Evolutionary conservation across 129 eudicot species (phyloP).

Genomic region (Lonicera japonica): DNA sequence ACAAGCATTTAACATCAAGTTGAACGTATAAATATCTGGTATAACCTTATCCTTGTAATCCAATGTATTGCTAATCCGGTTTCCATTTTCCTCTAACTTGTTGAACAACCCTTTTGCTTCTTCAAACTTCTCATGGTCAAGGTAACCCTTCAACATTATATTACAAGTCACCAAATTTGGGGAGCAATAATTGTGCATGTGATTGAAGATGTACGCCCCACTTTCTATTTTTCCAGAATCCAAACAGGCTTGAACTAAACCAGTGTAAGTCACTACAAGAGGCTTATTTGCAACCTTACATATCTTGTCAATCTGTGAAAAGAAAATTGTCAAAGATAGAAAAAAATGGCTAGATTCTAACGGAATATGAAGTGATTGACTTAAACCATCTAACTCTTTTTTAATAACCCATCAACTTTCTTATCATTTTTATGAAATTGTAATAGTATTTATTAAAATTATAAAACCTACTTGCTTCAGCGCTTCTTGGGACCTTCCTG

Average conservation of each 20-base stretch:
- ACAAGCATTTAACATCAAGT: slow-evolving; percentile 71
- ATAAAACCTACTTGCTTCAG: slow-evolving; percentile 55
- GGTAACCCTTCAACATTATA: slow-evolving; percentile 75
- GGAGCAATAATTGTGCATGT: slow-evolving; percentile 74
- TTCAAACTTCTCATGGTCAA: slow-evolving; percentile 57
- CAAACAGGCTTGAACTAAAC: slow-evolving; percentile 80
- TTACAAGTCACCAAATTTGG: slow-evolving; percentile 85
- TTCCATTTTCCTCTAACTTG: slow-evolving; percentile 40
- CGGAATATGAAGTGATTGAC: no score
- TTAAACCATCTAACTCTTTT: no score
- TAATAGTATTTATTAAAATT: no score
- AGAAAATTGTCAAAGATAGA: slow-evolving; percentile 7
- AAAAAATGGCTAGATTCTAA: no score
- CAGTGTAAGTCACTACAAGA: slow-evolving; percentile 86
- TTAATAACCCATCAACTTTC: no score
- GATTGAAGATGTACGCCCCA: slow-evolving; percentile 59
- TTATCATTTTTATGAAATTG: no score
- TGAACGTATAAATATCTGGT: slow-evolving; percentile 80
- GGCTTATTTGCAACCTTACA: slow-evolving; percentile 88
- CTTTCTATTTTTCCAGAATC: slow-evolving; percentile 47
- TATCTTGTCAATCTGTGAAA: slow-evolving; percentile 73
- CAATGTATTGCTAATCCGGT: slow-evolving; percentile 21
- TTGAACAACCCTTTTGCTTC: slow-evolving; percentile 61
- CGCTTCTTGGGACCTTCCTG: slow-evolving; percentile 81
- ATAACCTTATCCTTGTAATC: slow-evolving; percentile 40